These are phyloP conservation scores for Dalbergia cochinchinensis DNA, from an alignment of 306 rosid species.

Conservation along the genomic window DNA sequence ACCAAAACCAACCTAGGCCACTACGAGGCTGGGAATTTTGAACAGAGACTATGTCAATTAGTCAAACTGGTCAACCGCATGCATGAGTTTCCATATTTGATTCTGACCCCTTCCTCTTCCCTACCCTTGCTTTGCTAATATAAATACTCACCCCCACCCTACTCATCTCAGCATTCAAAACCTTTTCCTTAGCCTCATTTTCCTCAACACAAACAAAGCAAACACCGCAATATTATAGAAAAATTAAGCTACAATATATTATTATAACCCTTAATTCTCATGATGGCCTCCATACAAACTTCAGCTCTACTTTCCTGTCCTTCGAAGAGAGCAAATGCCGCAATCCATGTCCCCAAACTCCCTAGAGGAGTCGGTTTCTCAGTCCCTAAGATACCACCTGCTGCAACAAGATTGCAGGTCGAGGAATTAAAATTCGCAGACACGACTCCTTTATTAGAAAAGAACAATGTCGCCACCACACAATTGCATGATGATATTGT, in stretches of 20 bases:
- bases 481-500: neutral
- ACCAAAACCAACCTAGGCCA: too few relatives aligned
- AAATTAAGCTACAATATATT: neutral
- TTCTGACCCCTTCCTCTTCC: too few relatives aligned
- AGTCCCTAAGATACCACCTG: constrained; percentile 9
- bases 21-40: constrained; percentile 35
- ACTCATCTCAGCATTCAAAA: neutral
- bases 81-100: neutral
- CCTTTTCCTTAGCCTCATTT: too few relatives aligned
- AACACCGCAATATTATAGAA: neutral
- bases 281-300: constrained; percentile 42
- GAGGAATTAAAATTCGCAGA: constrained; percentile 38
- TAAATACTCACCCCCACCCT: neutral
- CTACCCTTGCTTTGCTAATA: too few relatives aligned
- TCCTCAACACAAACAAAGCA: too few relatives aligned
- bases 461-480: neutral
- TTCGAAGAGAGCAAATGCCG: constrained; percentile 19
- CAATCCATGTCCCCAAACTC: constrained; percentile 28
- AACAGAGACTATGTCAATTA: constrained; percentile 47
- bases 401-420: neutral
- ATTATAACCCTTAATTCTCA: neutral
- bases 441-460: constrained; percentile 17
- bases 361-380: constrained; percentile 18
- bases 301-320: constrained; percentile 1
- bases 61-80: constrained; percentile 20